phyloP scores from a whole-genome alignment of 1,139 yeast species.

The Komagataea norvegica region DNA sequence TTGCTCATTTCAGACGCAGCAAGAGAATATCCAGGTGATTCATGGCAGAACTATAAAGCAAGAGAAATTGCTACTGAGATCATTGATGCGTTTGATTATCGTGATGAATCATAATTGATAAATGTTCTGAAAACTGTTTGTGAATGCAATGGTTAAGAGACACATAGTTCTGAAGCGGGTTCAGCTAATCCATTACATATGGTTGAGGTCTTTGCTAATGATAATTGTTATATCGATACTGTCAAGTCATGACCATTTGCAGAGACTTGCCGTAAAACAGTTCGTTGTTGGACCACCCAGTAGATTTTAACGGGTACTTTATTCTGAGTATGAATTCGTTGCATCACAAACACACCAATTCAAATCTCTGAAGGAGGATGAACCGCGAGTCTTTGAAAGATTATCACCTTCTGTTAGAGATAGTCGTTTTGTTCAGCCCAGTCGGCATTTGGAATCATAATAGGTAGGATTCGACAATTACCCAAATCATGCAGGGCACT shows the following conservation, averaged over 20 bases:
- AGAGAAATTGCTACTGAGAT: conserved; percentile 71
- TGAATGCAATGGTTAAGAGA: conserved; percentile 56
- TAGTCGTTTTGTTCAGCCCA: conserved; percentile 77
- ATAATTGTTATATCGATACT: conserved; percentile 95
- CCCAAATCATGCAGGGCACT: too few relatives aligned
- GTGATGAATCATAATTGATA: conserved; percentile 40
- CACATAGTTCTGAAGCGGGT: conserved; percentile 59
- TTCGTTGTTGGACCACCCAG: conserved; percentile 94
- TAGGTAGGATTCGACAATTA: too few relatives aligned
- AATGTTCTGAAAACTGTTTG: conserved; percentile 67
- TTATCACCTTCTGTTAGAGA: conserved; percentile 57
- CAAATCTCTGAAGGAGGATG: conserved; percentile 81
- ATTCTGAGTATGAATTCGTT: conserved; percentile 89
- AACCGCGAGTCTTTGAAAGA: conserved; percentile 69
- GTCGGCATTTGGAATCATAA: too few relatives aligned
- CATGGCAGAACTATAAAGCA: conserved; percentile 84
- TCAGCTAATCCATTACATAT: conserved; percentile 31
- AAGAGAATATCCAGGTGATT: conserved; percentile 67
- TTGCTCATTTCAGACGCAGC: conserved; percentile 91
- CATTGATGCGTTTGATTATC: conserved; percentile 72
- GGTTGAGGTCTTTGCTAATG: conserved; percentile 70
- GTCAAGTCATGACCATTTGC: conserved; percentile 99
- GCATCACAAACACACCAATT: conserved; percentile 97
- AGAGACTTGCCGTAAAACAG: conserved; percentile 86
- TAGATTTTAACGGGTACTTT: conserved; percentile 74